A percentile compares a stretch with the other conserved stretches of the same genome.
Conservation (phyloP, 1,284 basidiomycete genomes). For the Melampsora larici-populina region DNA sequence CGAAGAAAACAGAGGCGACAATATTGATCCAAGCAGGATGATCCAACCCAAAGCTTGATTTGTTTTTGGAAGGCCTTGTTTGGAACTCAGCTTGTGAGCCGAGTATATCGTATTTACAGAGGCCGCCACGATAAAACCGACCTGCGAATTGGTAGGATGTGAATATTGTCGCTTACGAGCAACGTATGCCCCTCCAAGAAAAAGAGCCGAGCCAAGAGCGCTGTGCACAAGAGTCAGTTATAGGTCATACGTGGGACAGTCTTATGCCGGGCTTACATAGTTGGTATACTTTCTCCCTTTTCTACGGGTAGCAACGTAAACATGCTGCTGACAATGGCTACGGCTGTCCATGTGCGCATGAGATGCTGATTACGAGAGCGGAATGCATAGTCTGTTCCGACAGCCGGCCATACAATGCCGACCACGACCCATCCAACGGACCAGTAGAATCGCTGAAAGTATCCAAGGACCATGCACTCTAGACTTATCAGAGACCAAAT, state of each 20-base stretch:
- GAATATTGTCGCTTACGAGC: neutral
- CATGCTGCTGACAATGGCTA: slow-evolving; percentile 62
- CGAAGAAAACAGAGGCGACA: slow-evolving; percentile 30
- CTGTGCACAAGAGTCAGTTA: slow-evolving; percentile 3
- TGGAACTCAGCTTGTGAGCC: slow-evolving; percentile 63
- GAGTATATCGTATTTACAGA: slow-evolving; percentile 64
- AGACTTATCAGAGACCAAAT: slow-evolving; percentile 53
- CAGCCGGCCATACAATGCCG: slow-evolving; percentile 67
- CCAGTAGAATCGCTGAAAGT: slow-evolving; percentile 65
- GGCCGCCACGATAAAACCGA: slow-evolving; percentile 58
- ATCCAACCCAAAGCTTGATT: slow-evolving; percentile 69
- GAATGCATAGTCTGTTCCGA: slow-evolving; percentile 57
- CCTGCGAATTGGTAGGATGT: slow-evolving; percentile 47
- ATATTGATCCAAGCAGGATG: slow-evolving; percentile 56
- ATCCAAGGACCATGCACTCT: slow-evolving; percentile 69
- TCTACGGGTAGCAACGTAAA: slow-evolving; percentile 73
- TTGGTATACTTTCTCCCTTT: slow-evolving; percentile 65
- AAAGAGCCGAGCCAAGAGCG: slow-evolving; percentile 12
- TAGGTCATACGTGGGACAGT: no score
- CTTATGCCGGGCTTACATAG: slow-evolving; percentile 60
- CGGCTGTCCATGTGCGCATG: slow-evolving; percentile 59
- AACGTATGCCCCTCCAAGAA: slow-evolving; percentile 12
- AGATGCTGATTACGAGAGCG: slow-evolving; percentile 52
- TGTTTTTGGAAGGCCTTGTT: slow-evolving; percentile 64
- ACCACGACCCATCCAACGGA: slow-evolving; percentile 65